These are phyloP conservation scores for Exophiala sp. DNA, from an alignment of 2,329 filamentous ascomycete genomes.

Conservation along the genomic window DNA sequence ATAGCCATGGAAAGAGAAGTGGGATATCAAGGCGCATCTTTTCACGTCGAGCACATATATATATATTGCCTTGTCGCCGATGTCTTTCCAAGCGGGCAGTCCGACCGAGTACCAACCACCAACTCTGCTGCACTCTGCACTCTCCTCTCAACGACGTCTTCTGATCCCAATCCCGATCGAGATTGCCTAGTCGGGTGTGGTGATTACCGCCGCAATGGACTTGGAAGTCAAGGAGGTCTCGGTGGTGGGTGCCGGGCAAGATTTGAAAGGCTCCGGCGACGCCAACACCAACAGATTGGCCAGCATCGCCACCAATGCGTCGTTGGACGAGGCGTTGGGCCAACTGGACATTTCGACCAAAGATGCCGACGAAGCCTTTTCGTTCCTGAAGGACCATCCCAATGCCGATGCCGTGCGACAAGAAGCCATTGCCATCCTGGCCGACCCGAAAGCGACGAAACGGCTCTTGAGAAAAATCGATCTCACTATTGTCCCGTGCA, in stretches of 20 bases:
- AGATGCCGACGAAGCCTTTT: constrained; percentile 24
- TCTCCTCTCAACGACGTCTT: too few species aligned
- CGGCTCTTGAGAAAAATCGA: constrained; percentile 33
- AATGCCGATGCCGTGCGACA: constrained; percentile 20
- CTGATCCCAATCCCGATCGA: too few species aligned
- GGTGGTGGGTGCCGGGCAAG: neutral
- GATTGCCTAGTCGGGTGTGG: too few species aligned
- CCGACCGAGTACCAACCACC: too few species aligned
- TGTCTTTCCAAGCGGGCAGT: too few species aligned
- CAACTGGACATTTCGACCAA: constrained; percentile 17
- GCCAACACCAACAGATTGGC: neutral
- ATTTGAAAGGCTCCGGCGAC: neutral
- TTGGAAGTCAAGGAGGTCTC: neutral
- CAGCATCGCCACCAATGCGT: constrained; percentile 3
- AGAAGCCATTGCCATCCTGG: constrained; percentile 21
- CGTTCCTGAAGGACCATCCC: constrained; percentile 20
- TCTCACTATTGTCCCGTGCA: constrained; percentile 31
- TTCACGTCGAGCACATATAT: too few species aligned
- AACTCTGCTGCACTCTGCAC: too few species aligned
- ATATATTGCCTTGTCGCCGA: too few species aligned
- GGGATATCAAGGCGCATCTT: too few species aligned
- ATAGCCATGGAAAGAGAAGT: too few species aligned
- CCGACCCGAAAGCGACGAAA: constrained; percentile 12
- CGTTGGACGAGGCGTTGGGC: constrained; percentile 15
- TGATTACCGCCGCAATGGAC: neutral